These are phyloP conservation scores for Didymella pomorum DNA, from an alignment of 2,329 filamentous ascomycete species.

Conservation along the genomic window DNA sequence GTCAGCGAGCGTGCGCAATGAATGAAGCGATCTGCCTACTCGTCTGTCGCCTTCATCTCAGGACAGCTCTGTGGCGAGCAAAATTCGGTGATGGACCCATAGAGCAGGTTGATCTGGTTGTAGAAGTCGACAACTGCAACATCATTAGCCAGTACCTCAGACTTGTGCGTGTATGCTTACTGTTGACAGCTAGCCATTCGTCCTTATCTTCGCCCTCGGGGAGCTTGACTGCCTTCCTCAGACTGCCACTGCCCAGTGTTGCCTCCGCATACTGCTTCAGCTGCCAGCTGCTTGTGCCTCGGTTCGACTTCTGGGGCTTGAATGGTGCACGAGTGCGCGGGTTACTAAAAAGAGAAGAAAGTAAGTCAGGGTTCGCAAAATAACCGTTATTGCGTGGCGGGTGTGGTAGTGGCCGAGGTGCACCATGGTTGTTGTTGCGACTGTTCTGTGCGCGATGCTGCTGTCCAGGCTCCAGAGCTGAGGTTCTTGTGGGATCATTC, in stretches of 20 bases:
- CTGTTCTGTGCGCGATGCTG: slow-evolving; percentile 10
- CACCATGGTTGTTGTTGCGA: slow-evolving; percentile 19
- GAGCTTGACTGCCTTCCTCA: slow-evolving; percentile 95
- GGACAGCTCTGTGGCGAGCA: slow-evolving; percentile 97
- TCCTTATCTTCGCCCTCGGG: slow-evolving; percentile 97
- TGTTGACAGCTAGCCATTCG: slow-evolving; percentile 98
- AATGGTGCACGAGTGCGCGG: slow-evolving; percentile 90
- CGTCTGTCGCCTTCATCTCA: slow-evolving; percentile 99
- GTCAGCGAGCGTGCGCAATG: slow-evolving; percentile 6
- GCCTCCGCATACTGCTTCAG: slow-evolving; percentile 98
- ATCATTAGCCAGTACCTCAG: slow-evolving; percentile 20
- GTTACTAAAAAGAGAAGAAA: slow-evolving; percentile 66
- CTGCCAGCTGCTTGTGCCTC: slow-evolving; percentile 90
- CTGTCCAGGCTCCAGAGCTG: slow-evolving; percentile 26
- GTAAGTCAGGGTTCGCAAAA: slow-evolving; percentile 44
- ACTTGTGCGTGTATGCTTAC: slow-evolving; percentile 59
- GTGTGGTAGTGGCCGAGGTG: slow-evolving; percentile 14
- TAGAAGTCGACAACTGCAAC: slow-evolving; percentile 97
- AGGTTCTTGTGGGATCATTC: slow-evolving; percentile 7
- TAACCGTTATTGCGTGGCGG: slow-evolving; percentile 26
- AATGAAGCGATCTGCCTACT: slow-evolving; percentile 63
- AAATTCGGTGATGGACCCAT: slow-evolving; percentile 98
- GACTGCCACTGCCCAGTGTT: slow-evolving; percentile 90
- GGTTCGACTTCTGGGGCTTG: slow-evolving; percentile 82
- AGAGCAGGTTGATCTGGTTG: slow-evolving; percentile 99